Conservation (phyloP, 768 basidiomycete species). For the Harrya chromipes region DNA sequence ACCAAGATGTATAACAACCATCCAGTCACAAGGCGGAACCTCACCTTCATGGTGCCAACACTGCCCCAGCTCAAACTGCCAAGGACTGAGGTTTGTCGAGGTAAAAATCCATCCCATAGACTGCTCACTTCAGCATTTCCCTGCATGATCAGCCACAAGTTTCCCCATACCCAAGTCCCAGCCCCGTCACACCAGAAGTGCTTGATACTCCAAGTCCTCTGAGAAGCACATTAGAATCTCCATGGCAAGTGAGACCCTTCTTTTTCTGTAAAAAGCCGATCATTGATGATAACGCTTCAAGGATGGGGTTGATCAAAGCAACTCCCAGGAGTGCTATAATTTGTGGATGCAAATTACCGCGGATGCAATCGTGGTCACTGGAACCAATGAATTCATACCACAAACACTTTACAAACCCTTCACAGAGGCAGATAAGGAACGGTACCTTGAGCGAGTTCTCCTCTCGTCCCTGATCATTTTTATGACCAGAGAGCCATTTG, state of each 20-base stretch:
- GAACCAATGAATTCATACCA: slow-evolving; percentile 50
- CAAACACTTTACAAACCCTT: slow-evolving; percentile 69
- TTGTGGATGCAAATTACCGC: slow-evolving; percentile 10
- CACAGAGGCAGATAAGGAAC: slow-evolving; percentile 65
- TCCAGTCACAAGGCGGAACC: neutral
- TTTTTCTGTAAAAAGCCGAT: neutral
- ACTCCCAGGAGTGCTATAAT: slow-evolving; percentile 15
- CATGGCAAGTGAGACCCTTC: slow-evolving; percentile 2
- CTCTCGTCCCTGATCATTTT: slow-evolving; percentile 65
- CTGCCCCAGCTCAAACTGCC: neutral
- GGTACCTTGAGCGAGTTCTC: slow-evolving; percentile 65
- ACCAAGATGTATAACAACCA: neutral
- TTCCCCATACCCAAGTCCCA: neutral
- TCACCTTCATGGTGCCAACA: neutral
- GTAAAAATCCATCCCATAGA: neutral
- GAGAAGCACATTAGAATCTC: neutral
- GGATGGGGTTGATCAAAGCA: neutral
- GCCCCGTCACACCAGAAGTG: neutral
- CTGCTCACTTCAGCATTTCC: neutral
- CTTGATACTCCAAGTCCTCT: neutral
- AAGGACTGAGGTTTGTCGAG: neutral
- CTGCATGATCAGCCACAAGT: neutral
- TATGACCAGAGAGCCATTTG: slow-evolving; percentile 46
- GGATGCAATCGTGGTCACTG: slow-evolving; percentile 22
- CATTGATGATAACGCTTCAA: neutral